phyloP scores from a whole-genome alignment of 2,329 filamentous ascomycete species.

The Pseudogymnoascus sp. region DNA sequence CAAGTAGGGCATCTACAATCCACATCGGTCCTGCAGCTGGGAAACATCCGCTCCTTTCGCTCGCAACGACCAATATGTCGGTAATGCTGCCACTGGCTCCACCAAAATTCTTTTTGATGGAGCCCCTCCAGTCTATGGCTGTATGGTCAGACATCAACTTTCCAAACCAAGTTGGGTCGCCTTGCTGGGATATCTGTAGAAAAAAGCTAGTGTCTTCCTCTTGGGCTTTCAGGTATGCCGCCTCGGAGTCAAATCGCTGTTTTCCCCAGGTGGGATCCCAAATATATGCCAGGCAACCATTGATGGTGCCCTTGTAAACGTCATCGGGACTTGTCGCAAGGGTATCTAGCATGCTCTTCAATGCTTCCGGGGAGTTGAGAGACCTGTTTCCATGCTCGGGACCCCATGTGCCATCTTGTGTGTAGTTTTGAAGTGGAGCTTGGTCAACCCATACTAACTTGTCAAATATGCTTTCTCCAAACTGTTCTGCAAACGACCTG shows the following conservation, averaged over 20 bases:
- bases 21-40: constrained; percentile 25
- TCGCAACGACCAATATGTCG: constrained; percentile 26
- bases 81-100: constrained; percentile 17
- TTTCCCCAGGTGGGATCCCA: constrained; percentile 13
- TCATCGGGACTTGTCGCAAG: constrained; percentile 19
- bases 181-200: constrained; percentile 25
- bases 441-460: constrained; percentile 29
- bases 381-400: constrained; percentile 25
- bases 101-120: constrained; percentile 23
- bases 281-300: constrained; percentile 26
- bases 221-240: neutral
- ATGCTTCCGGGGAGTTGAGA: constrained; percentile 23
- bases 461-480: constrained; percentile 22
- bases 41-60: constrained; percentile 29
- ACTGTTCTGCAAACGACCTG: constrained; percentile 28
- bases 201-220: constrained; percentile 26
- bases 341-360: constrained; percentile 23
- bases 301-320: constrained; percentile 26
- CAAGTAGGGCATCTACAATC: constrained; percentile 26
- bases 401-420: constrained; percentile 23
- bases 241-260: constrained; percentile 14
- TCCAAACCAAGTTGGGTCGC: constrained; percentile 25
- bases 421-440: constrained; percentile 26
- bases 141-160: constrained; percentile 30
- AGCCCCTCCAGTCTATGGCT: constrained; percentile 25